Percentiles rank a stretch among this genome's conserved stretches.
These are phyloP conservation scores for Aplosporella prunicola DNA, from an alignment of 2,329 filamentous ascomycete species.

Conservation along the genomic window DNA sequence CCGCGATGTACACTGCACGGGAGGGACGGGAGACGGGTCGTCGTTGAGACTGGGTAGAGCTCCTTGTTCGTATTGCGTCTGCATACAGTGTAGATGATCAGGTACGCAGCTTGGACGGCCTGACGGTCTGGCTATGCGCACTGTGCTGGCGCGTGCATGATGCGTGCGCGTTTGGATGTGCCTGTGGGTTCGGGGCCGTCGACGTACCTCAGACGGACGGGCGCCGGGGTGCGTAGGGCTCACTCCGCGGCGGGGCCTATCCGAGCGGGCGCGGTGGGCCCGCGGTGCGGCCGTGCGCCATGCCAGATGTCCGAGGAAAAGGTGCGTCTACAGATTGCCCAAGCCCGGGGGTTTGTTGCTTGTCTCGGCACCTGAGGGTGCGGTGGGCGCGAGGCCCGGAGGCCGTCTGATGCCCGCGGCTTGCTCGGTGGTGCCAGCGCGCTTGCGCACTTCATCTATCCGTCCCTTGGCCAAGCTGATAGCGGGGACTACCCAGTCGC, in stretches of 20 bases:
- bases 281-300: no score
- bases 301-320: not conserved
- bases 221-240: slow-evolving; percentile 6
- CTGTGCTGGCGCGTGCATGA: no score
- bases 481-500: slow-evolving; percentile 80
- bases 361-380: not conserved
- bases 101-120: no score
- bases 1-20: no score
- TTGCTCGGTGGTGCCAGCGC: slow-evolving; percentile 6
- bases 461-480: slow-evolving; percentile 76
- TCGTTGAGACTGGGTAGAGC: no score
- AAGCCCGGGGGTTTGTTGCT: slow-evolving; percentile 5
- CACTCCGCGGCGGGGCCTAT: not conserved
- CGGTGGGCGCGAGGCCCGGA: not conserved
- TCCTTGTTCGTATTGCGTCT: no score
- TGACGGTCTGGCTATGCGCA: no score
- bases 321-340: slow-evolving; percentile 4
- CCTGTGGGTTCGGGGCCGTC: no score
- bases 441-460: slow-evolving; percentile 57
- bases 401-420: slow-evolving; percentile 9
- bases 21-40: no score
- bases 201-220: slow-evolving; percentile 1
- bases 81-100: no score
- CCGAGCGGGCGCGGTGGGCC: no score
- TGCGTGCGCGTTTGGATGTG: no score